Base-by-base conservation (phyloP, 345 rosid species). In the Arabidopsis arenosa region DNA sequence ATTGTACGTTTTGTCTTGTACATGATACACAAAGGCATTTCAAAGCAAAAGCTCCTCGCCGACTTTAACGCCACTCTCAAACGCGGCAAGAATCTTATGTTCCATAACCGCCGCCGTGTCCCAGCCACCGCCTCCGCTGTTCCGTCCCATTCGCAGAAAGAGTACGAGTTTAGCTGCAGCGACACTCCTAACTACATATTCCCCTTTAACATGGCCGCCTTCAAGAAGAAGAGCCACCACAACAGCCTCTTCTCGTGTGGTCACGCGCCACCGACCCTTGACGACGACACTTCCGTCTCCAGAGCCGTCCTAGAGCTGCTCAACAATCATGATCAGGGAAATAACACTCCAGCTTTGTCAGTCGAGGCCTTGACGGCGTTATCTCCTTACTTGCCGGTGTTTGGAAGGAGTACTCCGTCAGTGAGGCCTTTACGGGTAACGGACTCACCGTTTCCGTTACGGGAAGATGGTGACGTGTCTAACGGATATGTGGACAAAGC, bases 101-200 rank as follows among this genome's bases (percentile, higher is more conserved):
- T 82, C 90, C 82, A 79, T 81, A 83, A 83, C 83, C 80, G 82
- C 66, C 80, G 75, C 80, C 74, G 74, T 63, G 66, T 53, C 60
- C 64, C 73, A 35, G 18, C 81, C 35, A 3, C 68, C 67, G 23
- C 15, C 45, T 0, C 55, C 53, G 18, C 12, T 74, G 3, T 49
- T 9, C 8, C 5, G 67, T 75, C 33, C 15, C 63, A 56, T 0
- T 21, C 47, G 9, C 48, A 40, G 17, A 62, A 66, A 6, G 96
- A 90, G 65, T 94, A 94, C 76, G 97, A 94, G 85, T 92, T 94
- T 89, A 90, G 98, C 90, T 94, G 96, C 86, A 89, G 86, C 81
- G 86, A 82, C 87, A 94, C 93, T 60, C 97, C 98, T 15, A 78
- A 72, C 69, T 83, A 84, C 85, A 62, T 84, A 23, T 81, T 82